Base-by-base conservation (phyloP, 495 filamentous ascomycete genomes). In the Penicillium fimorum region DNA sequence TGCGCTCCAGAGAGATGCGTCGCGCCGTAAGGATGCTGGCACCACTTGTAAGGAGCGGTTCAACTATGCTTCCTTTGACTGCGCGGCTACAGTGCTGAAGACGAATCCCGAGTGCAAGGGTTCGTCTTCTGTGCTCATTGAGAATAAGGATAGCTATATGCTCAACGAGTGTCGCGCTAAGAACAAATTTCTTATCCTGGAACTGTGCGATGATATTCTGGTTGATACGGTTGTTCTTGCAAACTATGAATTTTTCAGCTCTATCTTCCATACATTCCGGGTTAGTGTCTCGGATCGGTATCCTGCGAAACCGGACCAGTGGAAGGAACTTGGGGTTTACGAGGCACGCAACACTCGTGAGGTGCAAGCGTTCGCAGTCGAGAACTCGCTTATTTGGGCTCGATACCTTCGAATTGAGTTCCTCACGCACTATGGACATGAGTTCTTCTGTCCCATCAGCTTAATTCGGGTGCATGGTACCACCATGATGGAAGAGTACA, bases 61-160 rank as follows among this genome's bases (percentile, higher is more conserved):
- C 72, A 97, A 96, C 50, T 98, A 95, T 74, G 90, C 94, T 24
- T 96, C 92, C 2, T 96, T 97, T 67, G 94, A 97, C 66, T 96
- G 93, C 57, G 94, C 93, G 20, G 94, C 93, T 13, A 96, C 90
- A 2, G 83, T 97, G 24, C 79, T 96, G 59, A 98, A 97, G 79
- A 90, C 90, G 6, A 96, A 95, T 62, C 76, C 81, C 1, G 82
- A 90, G 63, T 86, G 86, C 52, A 94, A 92, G 69, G 90, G 90
- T 46, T 80, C 91, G 18, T 94, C 89, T 33, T 84, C 91, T 18
- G 87, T 98, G 18, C 76, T 98, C 20, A 83, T 96, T 22, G 94
- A 98, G 73, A 96, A 96, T 71, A 97, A 97, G 76, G 94, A 98
- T 74, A 92, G 88, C 65, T 98, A 98, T 68, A 96, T 98, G 94